Conservation (phyloP, 192 early-diverging fungal genomes). For the Haplosporangium gracile region DNA sequence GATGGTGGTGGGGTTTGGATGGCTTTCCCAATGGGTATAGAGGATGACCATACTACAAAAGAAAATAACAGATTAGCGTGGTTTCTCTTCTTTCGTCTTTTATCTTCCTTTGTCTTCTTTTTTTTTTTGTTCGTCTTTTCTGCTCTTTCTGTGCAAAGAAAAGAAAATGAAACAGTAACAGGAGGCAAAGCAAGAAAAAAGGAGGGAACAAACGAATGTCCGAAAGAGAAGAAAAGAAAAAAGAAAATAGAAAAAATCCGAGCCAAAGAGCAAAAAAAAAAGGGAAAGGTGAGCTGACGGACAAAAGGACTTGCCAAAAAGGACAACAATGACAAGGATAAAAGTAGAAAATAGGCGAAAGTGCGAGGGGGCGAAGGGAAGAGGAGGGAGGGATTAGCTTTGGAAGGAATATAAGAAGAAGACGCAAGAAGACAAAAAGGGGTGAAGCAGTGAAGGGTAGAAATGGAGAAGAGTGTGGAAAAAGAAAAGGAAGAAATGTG, state of each 20-base stretch:
- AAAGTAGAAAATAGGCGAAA: not conserved
- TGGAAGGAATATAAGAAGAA: not conserved
- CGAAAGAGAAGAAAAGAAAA: not conserved
- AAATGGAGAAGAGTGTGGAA: not conserved
- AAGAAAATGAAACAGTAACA: too few relatives aligned
- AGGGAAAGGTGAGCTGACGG: not conserved
- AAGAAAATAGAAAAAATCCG: not conserved
- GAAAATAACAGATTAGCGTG: not conserved
- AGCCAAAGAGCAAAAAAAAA: not conserved
- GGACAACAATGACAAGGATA: not conserved
- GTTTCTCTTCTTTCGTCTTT: not conserved
- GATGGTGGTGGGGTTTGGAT: not conserved
- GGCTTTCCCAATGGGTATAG: not conserved
- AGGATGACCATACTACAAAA: not conserved
- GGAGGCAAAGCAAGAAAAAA: constrained; percentile 3
- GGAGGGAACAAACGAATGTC: not conserved
- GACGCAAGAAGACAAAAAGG: not conserved
- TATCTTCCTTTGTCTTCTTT: not conserved
- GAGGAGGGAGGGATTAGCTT: not conserved
- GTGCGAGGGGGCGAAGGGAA: not conserved
- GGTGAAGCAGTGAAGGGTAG: not conserved
- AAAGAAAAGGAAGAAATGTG: too few relatives aligned
- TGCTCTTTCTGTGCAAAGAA: not conserved
- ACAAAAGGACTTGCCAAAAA: not conserved
- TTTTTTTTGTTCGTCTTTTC: not conserved